Conservation (phyloP, 257 asterid species). For the Solanum appendiculatum region DNA sequence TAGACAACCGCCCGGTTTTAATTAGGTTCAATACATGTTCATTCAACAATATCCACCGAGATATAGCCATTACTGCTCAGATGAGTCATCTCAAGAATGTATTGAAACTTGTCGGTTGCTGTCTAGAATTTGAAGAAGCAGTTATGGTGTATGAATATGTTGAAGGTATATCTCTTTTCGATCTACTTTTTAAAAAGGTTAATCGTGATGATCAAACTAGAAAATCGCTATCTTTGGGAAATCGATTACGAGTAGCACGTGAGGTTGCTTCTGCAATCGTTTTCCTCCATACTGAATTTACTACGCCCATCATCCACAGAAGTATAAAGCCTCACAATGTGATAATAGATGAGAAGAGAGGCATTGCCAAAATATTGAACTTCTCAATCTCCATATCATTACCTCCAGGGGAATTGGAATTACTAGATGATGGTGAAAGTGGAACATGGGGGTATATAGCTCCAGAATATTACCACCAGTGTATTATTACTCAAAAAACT, state of each 20-base stretch:
- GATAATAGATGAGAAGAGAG: not conserved
- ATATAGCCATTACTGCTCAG: not conserved
- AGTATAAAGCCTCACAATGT: not conserved
- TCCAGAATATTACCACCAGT: not conserved
- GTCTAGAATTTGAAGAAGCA: not conserved
- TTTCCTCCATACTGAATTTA: not conserved
- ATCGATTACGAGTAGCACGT: not conserved
- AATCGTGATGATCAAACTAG: too few relatives aligned
- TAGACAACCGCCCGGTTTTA: not conserved
- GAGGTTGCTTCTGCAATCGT: not conserved
- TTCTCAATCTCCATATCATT: not conserved
- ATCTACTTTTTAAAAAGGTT: not conserved
- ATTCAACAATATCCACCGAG: not conserved
- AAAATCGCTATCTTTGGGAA: not conserved
- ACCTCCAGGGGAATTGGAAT: not conserved
- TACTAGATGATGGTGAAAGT: accelerated
- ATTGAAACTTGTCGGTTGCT: not conserved
- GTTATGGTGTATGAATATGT: not conserved
- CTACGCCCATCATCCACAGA: not conserved
- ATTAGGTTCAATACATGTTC: accelerated
- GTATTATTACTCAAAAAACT: not conserved
- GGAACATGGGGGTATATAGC: not conserved
- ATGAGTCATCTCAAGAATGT: not conserved
- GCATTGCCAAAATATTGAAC: not conserved
- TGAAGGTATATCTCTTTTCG: not conserved